Conservation (phyloP, 1,284 basidiomycete genomes). For the Stereum hirsutum region DNA sequence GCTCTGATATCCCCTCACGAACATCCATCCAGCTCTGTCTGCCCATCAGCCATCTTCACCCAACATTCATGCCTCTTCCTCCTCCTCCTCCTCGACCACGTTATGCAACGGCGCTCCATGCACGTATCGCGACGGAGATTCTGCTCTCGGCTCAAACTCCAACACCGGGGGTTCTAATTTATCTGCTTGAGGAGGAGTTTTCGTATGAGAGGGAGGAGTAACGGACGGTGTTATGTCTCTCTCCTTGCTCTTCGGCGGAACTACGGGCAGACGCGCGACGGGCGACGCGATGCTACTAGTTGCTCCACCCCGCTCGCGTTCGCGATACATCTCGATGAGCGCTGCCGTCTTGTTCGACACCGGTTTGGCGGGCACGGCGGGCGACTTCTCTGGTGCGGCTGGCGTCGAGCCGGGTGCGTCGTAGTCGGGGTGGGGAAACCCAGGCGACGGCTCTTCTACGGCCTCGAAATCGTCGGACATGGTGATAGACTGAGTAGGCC, state of each 20-base stretch:
- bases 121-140: slow-evolving; percentile 68
- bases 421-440: slow-evolving; percentile 9
- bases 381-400: not conserved
- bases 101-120: slow-evolving; percentile 86
- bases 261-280: slow-evolving; percentile 28
- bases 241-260: slow-evolving; percentile 1
- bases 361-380: not conserved
- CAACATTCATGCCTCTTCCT: too few relatives aligned
- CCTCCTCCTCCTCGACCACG: slow-evolving; percentile 74
- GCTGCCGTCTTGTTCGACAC: slow-evolving; percentile 53
- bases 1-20: too few relatives aligned
- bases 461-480: slow-evolving; percentile 3
- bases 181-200: slow-evolving; percentile 10
- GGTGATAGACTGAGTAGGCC: not conserved
- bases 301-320: slow-evolving; percentile 39
- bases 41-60: too few relatives aligned
- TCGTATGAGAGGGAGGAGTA: not conserved
- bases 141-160: slow-evolving; percentile 32
- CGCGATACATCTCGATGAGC: slow-evolving; percentile 76
- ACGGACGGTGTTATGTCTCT: not conserved
- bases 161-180: slow-evolving; percentile 25
- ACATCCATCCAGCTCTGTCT: too few relatives aligned
- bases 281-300: slow-evolving; percentile 8
- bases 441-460: not conserved
- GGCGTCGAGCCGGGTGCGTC: too few relatives aligned